A percentile compares a stretch with the other conserved stretches of the same genome.
Conservation (phyloP, 768 basidiomycete genomes). For the Termitomyces heimii region DNA sequence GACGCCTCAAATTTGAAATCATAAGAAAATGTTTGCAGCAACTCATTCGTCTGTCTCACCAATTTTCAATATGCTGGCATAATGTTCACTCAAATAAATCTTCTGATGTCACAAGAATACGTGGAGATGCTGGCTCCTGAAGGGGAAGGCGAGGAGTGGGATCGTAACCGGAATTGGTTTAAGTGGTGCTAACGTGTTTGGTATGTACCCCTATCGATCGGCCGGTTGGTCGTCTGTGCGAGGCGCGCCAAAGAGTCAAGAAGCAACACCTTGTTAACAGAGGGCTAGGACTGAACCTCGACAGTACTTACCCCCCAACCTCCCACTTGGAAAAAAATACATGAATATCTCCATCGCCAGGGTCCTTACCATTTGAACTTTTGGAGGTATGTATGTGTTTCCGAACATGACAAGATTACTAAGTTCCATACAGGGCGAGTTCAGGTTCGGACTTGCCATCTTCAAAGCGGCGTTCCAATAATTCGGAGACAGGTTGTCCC, state of each 20-base stretch:
- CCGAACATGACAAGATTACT: neutral
- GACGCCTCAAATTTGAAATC: neutral
- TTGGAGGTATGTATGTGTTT: neutral
- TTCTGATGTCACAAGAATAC: neutral
- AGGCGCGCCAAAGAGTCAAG: too few species aligned
- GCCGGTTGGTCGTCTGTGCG: neutral
- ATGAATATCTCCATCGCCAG: neutral
- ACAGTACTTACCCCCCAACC: neutral
- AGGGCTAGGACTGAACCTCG: too few species aligned
- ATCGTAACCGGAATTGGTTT: neutral
- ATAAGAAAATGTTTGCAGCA: neutral
- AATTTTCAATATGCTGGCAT: neutral
- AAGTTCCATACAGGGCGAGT: neutral
- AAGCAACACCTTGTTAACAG: too few species aligned
- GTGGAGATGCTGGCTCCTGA: neutral
- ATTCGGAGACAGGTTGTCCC: neutral
- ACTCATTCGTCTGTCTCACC: neutral
- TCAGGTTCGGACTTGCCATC: neutral
- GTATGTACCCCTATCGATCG: neutral
- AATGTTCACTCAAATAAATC: neutral
- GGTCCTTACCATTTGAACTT: neutral
- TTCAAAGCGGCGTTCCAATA: neutral
- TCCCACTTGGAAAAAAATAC: neutral
- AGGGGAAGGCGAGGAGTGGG: neutral
- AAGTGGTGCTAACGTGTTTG: neutral